phyloP scores from a whole-genome alignment of 2,329 filamentous ascomycete genomes.

The Amesomyces nigricolor region DNA sequence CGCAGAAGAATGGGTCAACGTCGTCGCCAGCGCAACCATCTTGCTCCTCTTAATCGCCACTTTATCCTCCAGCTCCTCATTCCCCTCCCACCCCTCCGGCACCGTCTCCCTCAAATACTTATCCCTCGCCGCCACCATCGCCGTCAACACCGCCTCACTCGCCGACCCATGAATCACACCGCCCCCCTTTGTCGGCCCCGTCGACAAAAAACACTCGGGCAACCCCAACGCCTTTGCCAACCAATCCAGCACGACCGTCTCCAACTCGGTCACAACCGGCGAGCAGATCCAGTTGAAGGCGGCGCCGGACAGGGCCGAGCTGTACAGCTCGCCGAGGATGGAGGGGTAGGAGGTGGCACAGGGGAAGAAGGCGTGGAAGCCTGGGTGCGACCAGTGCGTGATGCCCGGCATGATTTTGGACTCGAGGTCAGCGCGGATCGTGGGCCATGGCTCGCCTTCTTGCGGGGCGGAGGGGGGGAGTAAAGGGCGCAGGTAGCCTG shows the following conservation, averaged over 20 bases:
- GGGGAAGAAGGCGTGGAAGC: conserved; percentile 95
- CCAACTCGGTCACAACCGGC: conserved; percentile 85
- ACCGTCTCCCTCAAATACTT: conserved; percentile 62
- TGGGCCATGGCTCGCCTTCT: conserved; percentile 65
- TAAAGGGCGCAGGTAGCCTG: conserved; percentile 77
- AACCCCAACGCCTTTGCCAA: conserved; percentile 69
- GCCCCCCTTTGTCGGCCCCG: conserved; percentile 65
- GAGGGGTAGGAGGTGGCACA: conserved; percentile 74
- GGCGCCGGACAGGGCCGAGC: conserved; percentile 77
- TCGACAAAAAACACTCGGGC: conserved; percentile 67
- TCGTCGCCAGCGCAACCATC: conserved; percentile 75
- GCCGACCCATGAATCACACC: conserved; percentile 94
- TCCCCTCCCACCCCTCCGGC: conserved; percentile 40
- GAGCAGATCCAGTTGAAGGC: conserved; percentile 98
- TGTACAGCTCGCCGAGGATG: conserved; percentile 90
- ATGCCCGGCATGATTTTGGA: conserved; percentile 83
- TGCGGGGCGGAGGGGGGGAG: conserved; percentile 63
- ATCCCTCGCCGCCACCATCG: conserved; percentile 82
- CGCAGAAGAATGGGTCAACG: conserved; percentile 75
- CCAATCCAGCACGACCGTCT: conserved; percentile 92
- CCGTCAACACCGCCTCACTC: conserved; percentile 79
- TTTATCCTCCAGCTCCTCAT: conserved; percentile 61
- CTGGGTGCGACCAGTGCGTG: conserved; percentile 75
- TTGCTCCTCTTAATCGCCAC: conserved; percentile 60
- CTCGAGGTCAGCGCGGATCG: conserved; percentile 79